These are phyloP conservation scores for Boeremia exigua DNA, from an alignment of 2,329 filamentous ascomycete species.

Conservation along the genomic window DNA sequence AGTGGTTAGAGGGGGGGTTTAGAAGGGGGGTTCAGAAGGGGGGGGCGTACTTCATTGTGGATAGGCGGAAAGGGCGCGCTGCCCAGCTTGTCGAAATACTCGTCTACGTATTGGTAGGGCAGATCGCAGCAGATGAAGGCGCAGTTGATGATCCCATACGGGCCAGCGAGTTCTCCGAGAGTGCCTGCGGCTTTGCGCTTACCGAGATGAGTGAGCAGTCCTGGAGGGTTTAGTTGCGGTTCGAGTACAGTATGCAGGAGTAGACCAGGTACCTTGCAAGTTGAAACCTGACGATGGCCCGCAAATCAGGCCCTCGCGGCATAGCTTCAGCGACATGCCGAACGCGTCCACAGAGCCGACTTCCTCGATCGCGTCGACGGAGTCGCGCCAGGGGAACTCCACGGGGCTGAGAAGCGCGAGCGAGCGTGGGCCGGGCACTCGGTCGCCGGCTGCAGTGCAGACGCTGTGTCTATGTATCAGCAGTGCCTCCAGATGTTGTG, in stretches of 20 bases:
- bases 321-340: conserved; percentile 60
- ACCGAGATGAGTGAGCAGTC: conserved; percentile 23
- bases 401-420: conserved; percentile 56
- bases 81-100: conserved; percentile 65
- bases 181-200: conserved; percentile 22
- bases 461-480: conserved; percentile 49
- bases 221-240: conserved; percentile 7
- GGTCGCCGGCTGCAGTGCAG: conserved; percentile 63
- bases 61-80: conserved; percentile 34
- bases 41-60: conserved; percentile 18
- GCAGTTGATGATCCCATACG: conserved; percentile 22
- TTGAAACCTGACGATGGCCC: conserved; percentile 68
- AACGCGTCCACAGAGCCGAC: conserved; percentile 63
- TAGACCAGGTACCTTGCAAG: conserved; percentile 50
- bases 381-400: conserved; percentile 65
- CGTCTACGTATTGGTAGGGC: conserved; percentile 67
- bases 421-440: conserved; percentile 64
- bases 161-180: conserved; percentile 14
- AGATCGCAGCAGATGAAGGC: conserved; percentile 67
- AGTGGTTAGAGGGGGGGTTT: not conserved
- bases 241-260: too few species aligned
- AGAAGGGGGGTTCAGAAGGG: not conserved
- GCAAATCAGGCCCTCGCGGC: conserved; percentile 63
- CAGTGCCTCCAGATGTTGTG: too few species aligned
- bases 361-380: conserved; percentile 63